Conservation (phyloP, 805 yeast genomes). For the Hanseniaspora opuntiae region DNA sequence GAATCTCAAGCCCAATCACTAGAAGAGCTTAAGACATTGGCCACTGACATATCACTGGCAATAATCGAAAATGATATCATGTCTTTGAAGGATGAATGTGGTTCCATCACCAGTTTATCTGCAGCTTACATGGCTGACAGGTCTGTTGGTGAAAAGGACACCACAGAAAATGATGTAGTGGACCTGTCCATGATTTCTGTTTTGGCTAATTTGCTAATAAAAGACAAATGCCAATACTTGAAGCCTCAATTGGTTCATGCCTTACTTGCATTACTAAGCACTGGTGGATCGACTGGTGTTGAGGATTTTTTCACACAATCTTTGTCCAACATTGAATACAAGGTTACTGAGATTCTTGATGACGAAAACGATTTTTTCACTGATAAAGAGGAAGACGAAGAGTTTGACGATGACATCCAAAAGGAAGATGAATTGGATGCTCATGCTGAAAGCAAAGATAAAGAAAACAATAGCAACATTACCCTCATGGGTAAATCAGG, state of each 20-base stretch:
- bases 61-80: constrained; percentile 8
- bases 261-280: constrained; percentile 56
- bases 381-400: constrained; percentile 19
- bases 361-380: constrained; percentile 11
- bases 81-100: constrained; percentile 8
- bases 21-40: not conserved
- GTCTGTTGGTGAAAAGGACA: constrained; percentile 1
- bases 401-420: constrained; percentile 19
- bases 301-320: constrained; percentile 7
- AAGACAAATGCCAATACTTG: constrained; percentile 56
- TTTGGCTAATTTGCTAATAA: constrained; percentile 44
- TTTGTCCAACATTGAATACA: constrained; percentile 4
- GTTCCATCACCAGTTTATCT: constrained; percentile 2
- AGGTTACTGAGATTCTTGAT: not conserved
- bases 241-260: constrained; percentile 79
- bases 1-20: not conserved
- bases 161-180: constrained; percentile 22
- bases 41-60: constrained; percentile 3
- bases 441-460: not conserved
- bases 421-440: not conserved
- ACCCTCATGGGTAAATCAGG: constrained; percentile 8
- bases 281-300: constrained; percentile 27
- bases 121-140: constrained; percentile 7
- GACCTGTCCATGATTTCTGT: constrained; percentile 48
- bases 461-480: not conserved